phyloP scores from a whole-genome alignment of 2,329 filamentous ascomycete genomes.

The Cladosporium phlei region DNA sequence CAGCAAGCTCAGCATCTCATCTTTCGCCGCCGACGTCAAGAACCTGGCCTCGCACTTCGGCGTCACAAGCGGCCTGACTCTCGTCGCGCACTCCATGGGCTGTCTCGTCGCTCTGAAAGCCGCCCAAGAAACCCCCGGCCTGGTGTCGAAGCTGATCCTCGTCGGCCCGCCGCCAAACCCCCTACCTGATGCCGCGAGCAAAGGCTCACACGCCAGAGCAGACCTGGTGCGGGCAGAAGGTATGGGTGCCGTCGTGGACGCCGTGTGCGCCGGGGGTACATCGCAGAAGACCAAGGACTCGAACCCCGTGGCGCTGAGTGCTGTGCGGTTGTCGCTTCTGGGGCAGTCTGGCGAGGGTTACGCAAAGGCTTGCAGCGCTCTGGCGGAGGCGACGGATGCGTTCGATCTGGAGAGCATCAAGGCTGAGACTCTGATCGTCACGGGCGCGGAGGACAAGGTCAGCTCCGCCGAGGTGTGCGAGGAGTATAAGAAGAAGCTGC shows the following conservation, averaged over 20 bases:
- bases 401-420: slow-evolving; percentile 41
- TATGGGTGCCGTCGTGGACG: slow-evolving; percentile 42
- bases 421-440: background rate
- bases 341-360: background rate
- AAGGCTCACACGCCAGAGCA: slow-evolving; percentile 35
- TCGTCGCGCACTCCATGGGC: slow-evolving; percentile 46
- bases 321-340: background rate
- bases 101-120: background rate
- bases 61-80: slow-evolving; percentile 31
- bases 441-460: background rate
- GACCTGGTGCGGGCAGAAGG: slow-evolving; percentile 40
- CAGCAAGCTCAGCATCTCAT: slow-evolving; percentile 40
- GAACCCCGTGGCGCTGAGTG: slow-evolving; percentile 23
- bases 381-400: slow-evolving; percentile 23
- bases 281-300: slow-evolving; percentile 35
- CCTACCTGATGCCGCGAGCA: slow-evolving; percentile 34
- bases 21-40: slow-evolving; percentile 33
- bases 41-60: slow-evolving; percentile 35
- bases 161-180: slow-evolving; percentile 47
- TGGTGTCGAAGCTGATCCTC: slow-evolving; percentile 44
- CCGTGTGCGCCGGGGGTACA: slow-evolving; percentile 34
- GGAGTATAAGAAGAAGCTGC: slow-evolving; percentile 9
- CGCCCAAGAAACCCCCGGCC: slow-evolving; percentile 29
- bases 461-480: background rate
- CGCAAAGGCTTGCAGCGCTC: background rate